Evolutionary conservation across 208 protist genomes (phyloP).

Genomic region (Leishmania turanica): DNA sequence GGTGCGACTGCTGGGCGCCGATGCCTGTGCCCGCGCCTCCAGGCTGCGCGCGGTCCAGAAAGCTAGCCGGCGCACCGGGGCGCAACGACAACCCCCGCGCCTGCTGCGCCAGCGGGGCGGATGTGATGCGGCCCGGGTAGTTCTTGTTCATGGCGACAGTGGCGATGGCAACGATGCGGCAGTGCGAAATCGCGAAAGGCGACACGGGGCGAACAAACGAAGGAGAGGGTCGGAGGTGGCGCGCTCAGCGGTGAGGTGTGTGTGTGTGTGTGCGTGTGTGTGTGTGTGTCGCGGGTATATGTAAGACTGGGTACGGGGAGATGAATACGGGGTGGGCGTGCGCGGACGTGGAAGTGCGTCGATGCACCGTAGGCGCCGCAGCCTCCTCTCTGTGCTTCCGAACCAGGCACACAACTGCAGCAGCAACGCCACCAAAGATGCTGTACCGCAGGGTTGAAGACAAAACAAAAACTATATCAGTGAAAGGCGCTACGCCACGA

Average conservation of each 20-base stretch:
- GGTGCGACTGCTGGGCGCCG: constrained; percentile 1
- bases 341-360: background rate
- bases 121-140: constrained; percentile 25
- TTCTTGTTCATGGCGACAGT: constrained; percentile 11
- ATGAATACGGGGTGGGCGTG: background rate
- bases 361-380: background rate
- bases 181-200: background rate
- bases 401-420: background rate
- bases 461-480: too few species aligned
- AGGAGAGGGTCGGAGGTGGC: background rate
- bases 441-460: too few species aligned
- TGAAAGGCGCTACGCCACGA: background rate
- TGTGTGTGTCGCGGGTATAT: background rate
- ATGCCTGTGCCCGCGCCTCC: background rate
- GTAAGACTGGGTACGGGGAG: background rate
- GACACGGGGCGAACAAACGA: background rate
- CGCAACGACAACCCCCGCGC: constrained; percentile 17
- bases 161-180: background rate
- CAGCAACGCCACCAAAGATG: background rate
- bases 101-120: constrained; percentile 23
- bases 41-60: background rate
- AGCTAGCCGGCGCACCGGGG: background rate
- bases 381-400: background rate
- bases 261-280: background rate
- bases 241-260: background rate